phyloP scores from a whole-genome alignment of 306 rosid species.

The Quillaja saponaria region DNA sequence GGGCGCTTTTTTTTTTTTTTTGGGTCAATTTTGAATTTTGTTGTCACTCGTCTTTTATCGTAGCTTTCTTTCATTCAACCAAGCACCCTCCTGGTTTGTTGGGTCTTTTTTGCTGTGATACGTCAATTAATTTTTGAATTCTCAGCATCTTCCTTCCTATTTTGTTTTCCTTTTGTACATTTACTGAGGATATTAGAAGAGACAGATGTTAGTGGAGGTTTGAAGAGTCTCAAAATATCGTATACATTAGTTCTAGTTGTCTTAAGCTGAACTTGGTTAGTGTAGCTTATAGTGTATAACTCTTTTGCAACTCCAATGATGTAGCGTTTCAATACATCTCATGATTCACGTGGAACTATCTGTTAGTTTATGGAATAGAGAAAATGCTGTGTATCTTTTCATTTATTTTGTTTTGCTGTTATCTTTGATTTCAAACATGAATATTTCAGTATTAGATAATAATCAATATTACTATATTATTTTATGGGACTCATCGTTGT shows the following conservation, averaged over 20 bases:
- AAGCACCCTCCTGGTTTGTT: not conserved
- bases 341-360: constrained; percentile 12
- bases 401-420: too few relatives aligned
- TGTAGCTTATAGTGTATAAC: constrained; percentile 1
- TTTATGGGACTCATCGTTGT: constrained; percentile 6
- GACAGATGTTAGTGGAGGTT: constrained; percentile 24
- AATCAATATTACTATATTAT: too few relatives aligned
- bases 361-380: constrained; percentile 15
- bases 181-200: constrained; percentile 14
- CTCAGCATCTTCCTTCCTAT: constrained; percentile 14
- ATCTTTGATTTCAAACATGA: constrained; percentile 3
- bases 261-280: not conserved
- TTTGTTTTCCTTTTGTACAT: constrained; percentile 8
- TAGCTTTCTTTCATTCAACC: constrained; percentile 18
- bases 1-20: not conserved
- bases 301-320: constrained; percentile 6
- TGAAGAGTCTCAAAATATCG: constrained; percentile 25
- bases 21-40: constrained; percentile 3
- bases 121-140: constrained; percentile 7
- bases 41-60: constrained; percentile 4
- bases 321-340: constrained; percentile 4
- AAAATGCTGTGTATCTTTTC: not conserved
- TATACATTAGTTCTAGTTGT: not conserved
- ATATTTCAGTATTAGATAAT: constrained; percentile 12
- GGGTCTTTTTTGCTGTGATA: constrained; percentile 8